These are phyloP conservation scores for Blumeria graminis DNA, from an alignment of 2,329 filamentous ascomycete species.

Conservation along the genomic window DNA sequence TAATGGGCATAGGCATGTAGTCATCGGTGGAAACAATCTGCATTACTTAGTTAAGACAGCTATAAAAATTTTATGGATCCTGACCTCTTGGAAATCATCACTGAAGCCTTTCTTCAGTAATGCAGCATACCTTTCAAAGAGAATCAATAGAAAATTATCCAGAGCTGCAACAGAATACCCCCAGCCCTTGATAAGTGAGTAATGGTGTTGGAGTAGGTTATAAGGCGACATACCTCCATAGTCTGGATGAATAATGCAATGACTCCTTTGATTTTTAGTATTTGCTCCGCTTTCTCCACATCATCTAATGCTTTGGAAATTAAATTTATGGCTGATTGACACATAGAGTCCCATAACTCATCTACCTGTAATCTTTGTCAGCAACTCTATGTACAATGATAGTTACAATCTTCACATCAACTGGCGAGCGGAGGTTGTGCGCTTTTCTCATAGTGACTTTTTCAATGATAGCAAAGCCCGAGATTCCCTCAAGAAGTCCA, in stretches of 20 bases:
- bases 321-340: constrained; percentile 58
- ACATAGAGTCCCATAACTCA: constrained; percentile 97
- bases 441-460: constrained; percentile 75
- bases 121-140: constrained; percentile 88
- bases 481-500: constrained; percentile 75
- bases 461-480: constrained; percentile 91
- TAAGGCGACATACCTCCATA: constrained; percentile 47
- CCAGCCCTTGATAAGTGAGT: constrained; percentile 38
- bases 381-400: background rate
- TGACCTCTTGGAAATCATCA: constrained; percentile 79
- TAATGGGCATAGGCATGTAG: constrained; percentile 98
- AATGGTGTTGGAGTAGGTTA: background rate
- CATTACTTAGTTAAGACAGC: constrained; percentile 3
- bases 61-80: constrained; percentile 2
- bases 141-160: constrained; percentile 60
- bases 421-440: constrained; percentile 54
- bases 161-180: constrained; percentile 63
- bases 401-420: constrained; percentile 37
- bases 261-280: constrained; percentile 86
- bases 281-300: constrained; percentile 67
- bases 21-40: constrained; percentile 72
- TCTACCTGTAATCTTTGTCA: constrained; percentile 40
- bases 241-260: constrained; percentile 91
- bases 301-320: constrained; percentile 57
- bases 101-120: constrained; percentile 78